Conservation (phyloP, 352 stramenopile species). For the Saprolegnia parasitica region DNA sequence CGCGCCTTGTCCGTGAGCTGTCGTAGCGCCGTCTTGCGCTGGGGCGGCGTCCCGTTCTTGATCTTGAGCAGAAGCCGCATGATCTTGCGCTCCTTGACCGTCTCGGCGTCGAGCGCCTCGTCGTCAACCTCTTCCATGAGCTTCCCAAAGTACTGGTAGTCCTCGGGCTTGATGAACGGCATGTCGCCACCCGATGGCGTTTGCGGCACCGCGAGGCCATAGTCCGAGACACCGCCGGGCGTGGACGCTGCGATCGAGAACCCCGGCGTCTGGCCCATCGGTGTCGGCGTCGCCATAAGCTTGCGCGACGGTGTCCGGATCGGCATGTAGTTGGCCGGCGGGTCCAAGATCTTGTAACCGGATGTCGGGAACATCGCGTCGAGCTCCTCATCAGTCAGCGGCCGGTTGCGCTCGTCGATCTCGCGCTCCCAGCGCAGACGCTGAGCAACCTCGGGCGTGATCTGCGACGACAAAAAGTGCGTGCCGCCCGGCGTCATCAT, state of each 20-base stretch:
- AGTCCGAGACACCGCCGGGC: conserved; percentile 63
- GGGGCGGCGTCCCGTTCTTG: conserved; percentile 97
- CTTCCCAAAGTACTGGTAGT: conserved; percentile 98
- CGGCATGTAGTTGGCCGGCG: conserved; percentile 93
- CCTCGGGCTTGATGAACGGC: conserved; percentile 98
- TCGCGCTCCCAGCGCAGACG: conserved; percentile 93
- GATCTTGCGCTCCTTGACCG: conserved; percentile 96
- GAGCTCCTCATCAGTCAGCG: conserved; percentile 94
- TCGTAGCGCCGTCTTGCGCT: conserved; percentile 94
- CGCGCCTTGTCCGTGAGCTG: conserved; percentile 97
- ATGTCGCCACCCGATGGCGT: conserved; percentile 79
- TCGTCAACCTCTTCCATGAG: conserved; percentile 92
- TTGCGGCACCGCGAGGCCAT: conserved; percentile 53
- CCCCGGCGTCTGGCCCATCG: conserved; percentile 88
- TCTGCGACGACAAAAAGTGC: conserved; percentile 40
- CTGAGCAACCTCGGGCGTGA: conserved; percentile 89
- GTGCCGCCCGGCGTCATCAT: conserved; percentile 70
- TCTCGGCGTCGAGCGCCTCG: conserved; percentile 84
- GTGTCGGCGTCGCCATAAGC: conserved; percentile 93
- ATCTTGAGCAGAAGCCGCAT: conserved; percentile 98
- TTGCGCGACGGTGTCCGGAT: conserved; percentile 94
- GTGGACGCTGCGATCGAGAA: conserved; percentile 81
- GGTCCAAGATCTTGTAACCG: conserved; percentile 94
- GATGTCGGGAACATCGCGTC: conserved; percentile 95
- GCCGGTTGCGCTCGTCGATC: conserved; percentile 96